Base-by-base conservation (phyloP, 768 basidiomycete genomes). In the Amanita subjunquillea region DNA sequence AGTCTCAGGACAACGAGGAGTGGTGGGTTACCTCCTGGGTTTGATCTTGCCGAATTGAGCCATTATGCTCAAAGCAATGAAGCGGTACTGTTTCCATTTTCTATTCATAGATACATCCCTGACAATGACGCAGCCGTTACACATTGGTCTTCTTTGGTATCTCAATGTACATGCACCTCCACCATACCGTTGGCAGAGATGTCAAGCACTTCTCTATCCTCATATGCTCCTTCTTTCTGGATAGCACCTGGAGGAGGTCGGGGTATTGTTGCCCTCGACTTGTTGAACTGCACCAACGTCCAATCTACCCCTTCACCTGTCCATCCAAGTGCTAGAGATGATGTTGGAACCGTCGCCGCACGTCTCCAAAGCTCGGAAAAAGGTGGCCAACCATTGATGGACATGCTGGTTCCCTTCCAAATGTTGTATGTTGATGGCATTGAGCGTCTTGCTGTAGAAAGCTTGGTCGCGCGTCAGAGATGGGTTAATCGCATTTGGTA, bases 401-500 rank as follows among this genome's bases (percentile, higher is more conserved):
- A 92, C 55, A 75, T 81, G 53, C 63, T 95, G 3, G 90, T 90
- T 53, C 92, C 92, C 0, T 95, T 96, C 68, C 91, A 94, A 63
- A 77, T 96, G 72, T 62, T 92, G 34, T 96, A 96, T 63, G 76
- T 78, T 9, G 93, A 96, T 63, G 92, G 93, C 1, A 82, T 92
- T 1, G 93, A 96, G 63, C 69, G 93, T 6, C 64, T 96, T 23
- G 92, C 85, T 4, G 85, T 89, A n/a, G 92, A 94, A 62, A 92
- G 88, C 57, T 76, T 91, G 6, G 66, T 87, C 54, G 88, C 93
- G 64, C 74, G 92, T 58, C 85, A 91, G 48, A 81, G 85, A 65
- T 96, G 93, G 93, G 91, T 94, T 10, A 88, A 87, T 60, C 79
- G 90, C 4, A 78, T 96, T 51, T 92, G 89, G 93, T 91, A 60